Percentiles rank a stretch among this genome's conserved stretches.
Conservation (phyloP, 2,329 filamentous ascomycete genomes). For the Beauveria sp. region DNA sequence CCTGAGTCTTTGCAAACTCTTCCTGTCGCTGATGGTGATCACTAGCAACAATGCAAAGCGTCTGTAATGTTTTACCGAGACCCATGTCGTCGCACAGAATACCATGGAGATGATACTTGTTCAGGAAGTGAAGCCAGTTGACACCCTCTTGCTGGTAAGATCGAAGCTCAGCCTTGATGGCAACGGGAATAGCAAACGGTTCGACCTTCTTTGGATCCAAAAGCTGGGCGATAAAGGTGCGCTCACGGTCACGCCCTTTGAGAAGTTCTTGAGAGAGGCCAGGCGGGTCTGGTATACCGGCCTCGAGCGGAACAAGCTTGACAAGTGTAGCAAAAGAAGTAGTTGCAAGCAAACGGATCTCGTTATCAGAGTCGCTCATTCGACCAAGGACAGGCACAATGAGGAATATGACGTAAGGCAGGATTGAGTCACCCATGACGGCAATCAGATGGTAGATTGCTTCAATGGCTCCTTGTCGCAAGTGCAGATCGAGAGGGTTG, state of each 20-base stretch:
- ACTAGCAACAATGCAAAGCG: conserved; percentile 94
- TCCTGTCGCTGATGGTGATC: conserved; percentile 92
- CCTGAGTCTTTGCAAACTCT: conserved; percentile 76
- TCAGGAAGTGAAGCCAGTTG: conserved; percentile 97
- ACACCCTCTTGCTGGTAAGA: conserved; percentile 98
- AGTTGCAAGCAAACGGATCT: conserved; percentile 87
- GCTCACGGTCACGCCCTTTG: conserved; percentile 83
- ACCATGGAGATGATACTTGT: conserved; percentile 94
- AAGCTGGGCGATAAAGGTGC: conserved; percentile 94
- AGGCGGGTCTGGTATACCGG: conserved; percentile 92
- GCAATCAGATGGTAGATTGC: conserved; percentile 95
- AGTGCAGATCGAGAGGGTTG: conserved; percentile 81
- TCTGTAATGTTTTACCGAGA: conserved; percentile 94
- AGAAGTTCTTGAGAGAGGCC: conserved; percentile 84
- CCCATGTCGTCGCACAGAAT: conserved; percentile 99
- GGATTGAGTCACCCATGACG: conserved; percentile 92
- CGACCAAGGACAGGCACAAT: conserved; percentile 93
- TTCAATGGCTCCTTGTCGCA: conserved; percentile 89
- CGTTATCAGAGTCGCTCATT: conserved; percentile 97
- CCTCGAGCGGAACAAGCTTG: conserved; percentile 93
- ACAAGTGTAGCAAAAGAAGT: conserved; percentile 96
- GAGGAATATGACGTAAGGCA: conserved; percentile 97
- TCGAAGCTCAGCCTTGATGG: conserved; percentile 92
- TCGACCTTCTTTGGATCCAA: conserved; percentile 96
- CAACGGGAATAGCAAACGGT: conserved; percentile 84